Evolutionary conservation across 2,329 filamentous ascomycete species (phyloP), one percentile per base, ranked within the genome.

Genomic region (Sclerotinia nivalis): DNA sequence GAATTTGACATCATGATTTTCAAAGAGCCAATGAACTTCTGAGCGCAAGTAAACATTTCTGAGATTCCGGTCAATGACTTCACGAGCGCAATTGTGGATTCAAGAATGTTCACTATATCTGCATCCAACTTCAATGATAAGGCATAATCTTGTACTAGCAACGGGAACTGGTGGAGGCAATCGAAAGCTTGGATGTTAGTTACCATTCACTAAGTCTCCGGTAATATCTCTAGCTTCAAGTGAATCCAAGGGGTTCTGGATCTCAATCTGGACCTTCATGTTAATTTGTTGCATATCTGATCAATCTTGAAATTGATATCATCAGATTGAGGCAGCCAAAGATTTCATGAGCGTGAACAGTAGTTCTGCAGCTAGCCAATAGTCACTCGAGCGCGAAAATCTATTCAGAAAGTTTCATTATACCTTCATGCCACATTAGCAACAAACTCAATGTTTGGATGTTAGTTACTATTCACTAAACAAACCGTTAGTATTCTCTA

Each of bases 351-450:
- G 31, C 31, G 31, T 45, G 50, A 40, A 64, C 9, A 5, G 20
- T 18, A 12, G 4, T 20, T 31, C 2, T 20, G 1, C 9, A 34
- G 8, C 7, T 31, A 20, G 1, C 5, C 0, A 31, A 10, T 55
- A 4, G 4, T 9, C 20, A 1, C 1, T 4, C 0, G 1, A 12
- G 4, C 2, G 25, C 5, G 2, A 7, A 20, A 12, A 22, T 22
- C 1, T 9, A n/a, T 50, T 9, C 25, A 9, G 9, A 31, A 0
- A 20, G 0, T 13, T 9, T 40, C 37, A 40, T 40, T 12, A 34
- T 0, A 1, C 20, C 8, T 2, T 22, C 22, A 34, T 34, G 3
- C 28, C 20, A 56, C 10, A 2, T 13, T 56, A 9, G 13, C 18
- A 34, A 22, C 9, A 56, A 1, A 12, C 18, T 34, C 8, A 37